phyloP scores from a whole-genome alignment of 2,329 filamentous ascomycete species.

The Colletotrichum lentis region DNA sequence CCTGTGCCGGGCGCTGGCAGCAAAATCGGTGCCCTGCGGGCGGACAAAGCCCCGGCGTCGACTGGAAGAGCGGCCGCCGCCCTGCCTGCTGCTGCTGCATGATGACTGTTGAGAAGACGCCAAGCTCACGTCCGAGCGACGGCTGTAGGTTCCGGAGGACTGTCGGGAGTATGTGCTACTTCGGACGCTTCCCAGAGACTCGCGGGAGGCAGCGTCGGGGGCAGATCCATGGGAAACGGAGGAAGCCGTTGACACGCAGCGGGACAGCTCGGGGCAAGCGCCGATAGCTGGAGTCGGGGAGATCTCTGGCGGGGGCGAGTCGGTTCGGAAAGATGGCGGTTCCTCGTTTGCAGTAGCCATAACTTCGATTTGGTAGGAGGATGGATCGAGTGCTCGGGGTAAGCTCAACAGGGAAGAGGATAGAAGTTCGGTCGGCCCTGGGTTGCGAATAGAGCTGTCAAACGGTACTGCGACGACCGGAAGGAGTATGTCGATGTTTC shows the following conservation, averaged over 20 bases:
- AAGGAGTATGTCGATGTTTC: slow-evolving; percentile 15
- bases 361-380: slow-evolving; percentile 11
- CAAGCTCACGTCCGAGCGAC: slow-evolving; percentile 54
- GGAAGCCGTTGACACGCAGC: slow-evolving; percentile 70
- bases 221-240: slow-evolving; percentile 65
- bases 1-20: slow-evolving; percentile 85
- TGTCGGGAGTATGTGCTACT: slow-evolving; percentile 68
- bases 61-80: slow-evolving; percentile 44
- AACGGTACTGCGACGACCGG: slow-evolving; percentile 6
- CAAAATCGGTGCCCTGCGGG: slow-evolving; percentile 87
- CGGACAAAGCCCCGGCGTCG: slow-evolving; percentile 84
- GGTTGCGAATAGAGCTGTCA: not conserved
- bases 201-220: slow-evolving; percentile 58
- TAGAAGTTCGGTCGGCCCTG: not conserved
- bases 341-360: slow-evolving; percentile 50
- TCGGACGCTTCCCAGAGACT: slow-evolving; percentile 66
- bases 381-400: slow-evolving; percentile 19
- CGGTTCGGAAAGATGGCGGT: slow-evolving; percentile 54
- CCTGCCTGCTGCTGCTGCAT: slow-evolving; percentile 52
- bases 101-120: slow-evolving; percentile 57
- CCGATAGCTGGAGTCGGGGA: slow-evolving; percentile 70
- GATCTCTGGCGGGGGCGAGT: slow-evolving; percentile 71
- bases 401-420: not conserved
- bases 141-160: slow-evolving; percentile 67
- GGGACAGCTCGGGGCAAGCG: slow-evolving; percentile 65